Evolutionary conservation across 2,329 filamentous ascomycete genomes (phyloP).

Genomic region (Immersiporthe knoxdaviesiana): DNA sequence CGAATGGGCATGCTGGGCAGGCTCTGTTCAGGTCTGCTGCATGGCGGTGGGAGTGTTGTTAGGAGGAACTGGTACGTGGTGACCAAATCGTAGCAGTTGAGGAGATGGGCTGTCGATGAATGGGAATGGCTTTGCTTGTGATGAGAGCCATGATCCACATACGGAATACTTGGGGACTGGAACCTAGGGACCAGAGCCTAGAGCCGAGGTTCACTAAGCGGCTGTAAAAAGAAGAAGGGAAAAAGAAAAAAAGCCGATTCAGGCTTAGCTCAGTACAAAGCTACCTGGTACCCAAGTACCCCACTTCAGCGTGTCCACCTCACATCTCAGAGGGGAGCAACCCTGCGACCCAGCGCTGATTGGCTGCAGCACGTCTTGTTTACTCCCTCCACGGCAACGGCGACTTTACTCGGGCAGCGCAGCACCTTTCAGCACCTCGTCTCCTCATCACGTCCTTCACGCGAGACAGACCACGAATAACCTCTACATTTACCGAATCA

Average conservation of each 20-base stretch:
- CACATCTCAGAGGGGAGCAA: background rate
- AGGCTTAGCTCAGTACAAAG: background rate
- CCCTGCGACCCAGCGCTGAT: slow-evolving; percentile 11
- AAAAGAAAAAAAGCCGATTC: background rate
- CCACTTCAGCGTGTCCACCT: background rate
- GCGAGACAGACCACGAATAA: slow-evolving; percentile 9
- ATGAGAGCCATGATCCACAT: slow-evolving; percentile 9
- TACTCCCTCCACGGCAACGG: slow-evolving; percentile 28
- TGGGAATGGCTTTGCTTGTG: slow-evolving; percentile 14
- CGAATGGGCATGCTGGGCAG: slow-evolving; percentile 73
- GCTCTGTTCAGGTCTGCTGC: slow-evolving; percentile 15
- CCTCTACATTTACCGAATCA: background rate
- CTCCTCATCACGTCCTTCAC: slow-evolving; percentile 10
- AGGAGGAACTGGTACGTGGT: background rate
- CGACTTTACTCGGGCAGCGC: background rate
- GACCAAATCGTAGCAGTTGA: background rate
- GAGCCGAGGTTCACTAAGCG: slow-evolving; percentile 16
- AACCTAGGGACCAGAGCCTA: slow-evolving; percentile 4
- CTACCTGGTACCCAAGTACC: background rate
- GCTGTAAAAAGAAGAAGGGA: background rate
- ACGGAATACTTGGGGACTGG: background rate
- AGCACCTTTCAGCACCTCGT: slow-evolving; percentile 19
- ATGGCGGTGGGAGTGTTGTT: slow-evolving; percentile 19
- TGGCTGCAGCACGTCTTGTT: slow-evolving; percentile 20
- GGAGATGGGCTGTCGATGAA: background rate